Evolutionary conservation across 352 stramenopile species (phyloP), one percentile per base, ranked within the genome.

Genomic region (Phytophthora agathidicida): DNA sequence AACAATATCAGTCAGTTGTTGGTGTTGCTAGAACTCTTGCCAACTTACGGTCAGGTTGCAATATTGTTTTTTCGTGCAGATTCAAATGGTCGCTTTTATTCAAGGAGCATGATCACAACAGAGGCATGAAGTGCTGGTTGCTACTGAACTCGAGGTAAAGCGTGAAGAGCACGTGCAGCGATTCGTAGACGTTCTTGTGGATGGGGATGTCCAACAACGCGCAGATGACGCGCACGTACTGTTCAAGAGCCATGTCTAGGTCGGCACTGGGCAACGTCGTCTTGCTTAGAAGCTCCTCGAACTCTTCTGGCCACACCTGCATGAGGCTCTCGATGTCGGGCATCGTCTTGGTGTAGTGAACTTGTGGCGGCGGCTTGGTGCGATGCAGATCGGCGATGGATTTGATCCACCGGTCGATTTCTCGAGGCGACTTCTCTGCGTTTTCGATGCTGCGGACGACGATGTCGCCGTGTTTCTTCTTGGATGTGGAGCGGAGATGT

Each of bases 391-490:
- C 96, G 11, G 89, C 85, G 41, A 99, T 98, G 63, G 80, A 97
- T 46, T 96, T 93, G 56, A 99, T 96, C 96, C 96, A 99, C 28
- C 88, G 77, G 41, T 98, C 83, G 51, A 99, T 97, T 62, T 98
- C 94, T 53, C 92, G 79, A 7, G 90, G 82, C 10, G 93, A 80
- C 36, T 98, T 97, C 61, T 97, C 81, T 13, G 96, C 92, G 64
- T 98, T 95, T 63, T 98, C 93, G 31, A 99, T 98, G 57, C 80
- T 97, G 31, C 93, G 86, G 16, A 99, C 94, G 17, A 92, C 77
- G 22, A 97, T 84, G 55, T 98, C 83, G 35, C 88, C 87, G 60
- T 97, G 80, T 51, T 96, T 95, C 66, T 98, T 98, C 78, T 99
- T 99, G 41, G 81, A 96, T 30, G 93, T 95, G 31, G 94, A 93